Conservation (phyloP, 2,329 filamentous ascomycete species). For the Penicillium hesseltinei region DNA sequence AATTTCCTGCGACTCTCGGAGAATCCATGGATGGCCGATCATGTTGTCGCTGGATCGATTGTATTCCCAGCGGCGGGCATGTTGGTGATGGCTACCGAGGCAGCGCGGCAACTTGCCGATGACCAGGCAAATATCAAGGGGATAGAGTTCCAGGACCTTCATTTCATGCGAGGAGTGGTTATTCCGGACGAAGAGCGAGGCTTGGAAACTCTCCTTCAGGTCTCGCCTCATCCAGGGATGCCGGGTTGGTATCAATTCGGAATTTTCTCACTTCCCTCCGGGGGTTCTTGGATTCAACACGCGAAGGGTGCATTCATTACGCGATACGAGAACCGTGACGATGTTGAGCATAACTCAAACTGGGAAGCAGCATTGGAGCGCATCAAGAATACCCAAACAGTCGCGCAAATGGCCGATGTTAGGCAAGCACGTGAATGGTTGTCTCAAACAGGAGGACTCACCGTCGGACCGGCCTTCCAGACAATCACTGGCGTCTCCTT, state of each 20-base stretch:
- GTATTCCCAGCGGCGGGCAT: constrained; percentile 29
- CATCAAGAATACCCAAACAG: constrained; percentile 17
- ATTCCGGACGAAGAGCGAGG: constrained; percentile 20
- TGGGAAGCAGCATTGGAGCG: constrained; percentile 13
- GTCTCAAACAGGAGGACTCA: constrained; percentile 21
- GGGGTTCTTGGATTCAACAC: constrained; percentile 20
- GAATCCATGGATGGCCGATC: constrained; percentile 48
- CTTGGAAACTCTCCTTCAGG: constrained; percentile 19
- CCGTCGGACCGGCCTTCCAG: constrained; percentile 18
- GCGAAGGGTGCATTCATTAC: constrained; percentile 18
- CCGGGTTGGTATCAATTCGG: constrained; percentile 22
- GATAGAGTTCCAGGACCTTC: constrained; percentile 19
- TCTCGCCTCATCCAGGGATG: constrained; percentile 16
- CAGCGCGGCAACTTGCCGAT: constrained; percentile 19
- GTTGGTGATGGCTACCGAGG: constrained; percentile 25
- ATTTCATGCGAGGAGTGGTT: constrained; percentile 18
- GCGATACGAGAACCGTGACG: constrained; percentile 4
- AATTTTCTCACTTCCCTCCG: constrained; percentile 19
- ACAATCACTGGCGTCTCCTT: constrained; percentile 15
- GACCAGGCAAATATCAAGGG: constrained; percentile 10
- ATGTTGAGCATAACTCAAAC: constrained; percentile 11
- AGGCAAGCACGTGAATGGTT: constrained; percentile 20
- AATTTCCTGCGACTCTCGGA: constrained; percentile 34
- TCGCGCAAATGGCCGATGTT: constrained; percentile 13
- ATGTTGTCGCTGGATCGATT: constrained; percentile 31